Base-by-base conservation (phyloP, 2,329 filamentous ascomycete species). In the Hysterium pulicare region DNA sequence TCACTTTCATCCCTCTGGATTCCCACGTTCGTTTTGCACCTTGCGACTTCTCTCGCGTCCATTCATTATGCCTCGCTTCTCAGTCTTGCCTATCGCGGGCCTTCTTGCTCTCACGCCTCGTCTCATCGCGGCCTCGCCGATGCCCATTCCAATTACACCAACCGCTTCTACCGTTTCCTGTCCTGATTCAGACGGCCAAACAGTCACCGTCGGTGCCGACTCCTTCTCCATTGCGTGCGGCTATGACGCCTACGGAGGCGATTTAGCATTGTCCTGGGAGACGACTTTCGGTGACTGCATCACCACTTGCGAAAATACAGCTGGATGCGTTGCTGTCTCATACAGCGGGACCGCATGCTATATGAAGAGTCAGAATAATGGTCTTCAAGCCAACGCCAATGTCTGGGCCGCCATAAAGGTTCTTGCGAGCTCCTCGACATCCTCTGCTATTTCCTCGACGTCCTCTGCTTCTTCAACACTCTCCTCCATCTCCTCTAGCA, bases 301-400 rank as follows among this genome's bases (percentile, higher is more conserved):
- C 26, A 33, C 40, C 5, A 44, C 46, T 19, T 59, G 57, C 37
- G 43, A 45, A 20, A 41, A 38, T 5, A 50, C 44, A 15, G 13
- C 38, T 15, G 43, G 45, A 15, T 59, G 57, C 26, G 41, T 48
- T n/a, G 49, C 46, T 40, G 49, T 57, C 20, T 50, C 54, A 20
- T 59, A 54, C 39, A 35, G 49, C 11, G 38, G 42, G 1, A 33
- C 28, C 5, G 38, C 49, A 23, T 57, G 54, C 30, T 57, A 55
- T 22, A 21, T 57, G 24, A 57, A 57, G 38, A 43, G 24, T 17
- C 44, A 42, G 13, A 21, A 46, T 15, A 41, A 33, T 19, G 8
- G 5, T 28, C 38, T 36, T 4, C 45, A 37, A 3, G 24, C 32
- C 6, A 49, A 47, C 22, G 26, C 32, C 8, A 41, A 46, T 30